Evolutionary conservation across 371 early-diverging fungal genomes (phyloP), one percentile per base, ranked within the genome.

Genomic region (Rozella allomycis): DNA sequence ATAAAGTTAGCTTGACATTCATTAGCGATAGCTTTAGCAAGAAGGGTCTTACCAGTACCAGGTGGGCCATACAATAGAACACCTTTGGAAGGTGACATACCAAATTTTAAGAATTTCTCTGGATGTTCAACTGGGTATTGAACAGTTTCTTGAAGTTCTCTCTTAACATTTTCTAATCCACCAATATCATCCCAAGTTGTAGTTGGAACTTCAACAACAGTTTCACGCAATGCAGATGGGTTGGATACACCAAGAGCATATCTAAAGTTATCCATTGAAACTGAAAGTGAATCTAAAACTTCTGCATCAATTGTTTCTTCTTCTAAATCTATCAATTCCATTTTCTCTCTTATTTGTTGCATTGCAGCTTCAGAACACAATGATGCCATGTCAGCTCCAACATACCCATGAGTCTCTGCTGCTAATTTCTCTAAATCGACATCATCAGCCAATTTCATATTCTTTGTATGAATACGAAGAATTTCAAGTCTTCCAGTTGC

Each of bases 1-100:
- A 99, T 97, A 52, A 99, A 99, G 63, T 98, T 99, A 52, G 98
- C 97, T 54, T 97, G 93, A 61, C 98, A 98, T 64, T 98, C 97
- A 47, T 91, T 93, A 43, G 99, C 99, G 49, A 99, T 91, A 19
- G 99, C 99, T 73, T 98, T 98, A 50, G 99, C 99, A 41, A 99
- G 59, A 43, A 98, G 60, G 8, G 99, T 99, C 60, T 99, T 99
- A 69, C 99, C 99, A 54, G 97, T 96, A 35, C 99, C 99, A 31
- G 99, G 99, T 26, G 98, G 99, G 34, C 99, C 99, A 52, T 98
- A 99, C 72, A 99, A 94, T 47, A 99, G 55, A 17, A 99, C 98
- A 58, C 99, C 99, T 60, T 91, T 91, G 31, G 88, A 84, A 4
- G 99, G 98, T 37, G 74, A 72, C 93, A 98, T 96, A 47, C 98